Evolutionary conservation across 495 filamentous ascomycete species (phyloP), one percentile per base, ranked within the genome.

Genomic region (Podospora tetraspora): DNA sequence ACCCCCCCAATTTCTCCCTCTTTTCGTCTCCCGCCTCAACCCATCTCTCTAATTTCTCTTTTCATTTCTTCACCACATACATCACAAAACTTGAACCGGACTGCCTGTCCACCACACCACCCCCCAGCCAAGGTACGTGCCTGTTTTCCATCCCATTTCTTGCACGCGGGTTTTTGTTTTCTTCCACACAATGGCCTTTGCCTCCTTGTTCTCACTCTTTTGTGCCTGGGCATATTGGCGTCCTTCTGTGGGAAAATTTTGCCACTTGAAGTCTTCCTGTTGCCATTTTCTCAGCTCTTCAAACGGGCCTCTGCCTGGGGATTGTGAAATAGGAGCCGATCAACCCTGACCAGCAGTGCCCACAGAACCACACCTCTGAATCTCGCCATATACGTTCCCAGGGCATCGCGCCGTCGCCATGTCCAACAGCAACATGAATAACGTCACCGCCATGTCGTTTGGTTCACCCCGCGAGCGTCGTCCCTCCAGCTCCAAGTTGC

Each of bases 401-500:
- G 43, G 43, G 16, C 43, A 52, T n/a, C 16, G 43, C n/a, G 30
- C 62, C 62, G 66, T 72, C 69, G 72, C 60, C 61, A 87, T 86
- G 85, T 84, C 85, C 75, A 27, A 64, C 76, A 23, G 70, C 76
- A 30, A 19, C 43, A 52, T 52, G 43, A 52, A 52, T 52, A 52
- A 52, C 43, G 43, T 52, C 5, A n/a, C 43, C 19, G 43, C 43
- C 43, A 52, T 52, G 43, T 81, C 82, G 19, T 81, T 79, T 27
- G 84, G 83, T 52, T 87, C 85, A 59, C 84, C 85, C 29, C 73
- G 70, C 62, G 75, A 78, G 64, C 80, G 82, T 68, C 81, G 81
- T 10, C 70, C 74, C 9, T 70, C 71, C 25, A 68, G 73, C 24
- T 69, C 75, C 67, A 52, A 52, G 43, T n/a, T 52, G 16, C 43